Percentiles rank a stretch among this genome's conserved stretches.
These are phyloP conservation scores for Pythium myriotylum DNA, from an alignment of 352 stramenopile species.

Conservation along the genomic window DNA sequence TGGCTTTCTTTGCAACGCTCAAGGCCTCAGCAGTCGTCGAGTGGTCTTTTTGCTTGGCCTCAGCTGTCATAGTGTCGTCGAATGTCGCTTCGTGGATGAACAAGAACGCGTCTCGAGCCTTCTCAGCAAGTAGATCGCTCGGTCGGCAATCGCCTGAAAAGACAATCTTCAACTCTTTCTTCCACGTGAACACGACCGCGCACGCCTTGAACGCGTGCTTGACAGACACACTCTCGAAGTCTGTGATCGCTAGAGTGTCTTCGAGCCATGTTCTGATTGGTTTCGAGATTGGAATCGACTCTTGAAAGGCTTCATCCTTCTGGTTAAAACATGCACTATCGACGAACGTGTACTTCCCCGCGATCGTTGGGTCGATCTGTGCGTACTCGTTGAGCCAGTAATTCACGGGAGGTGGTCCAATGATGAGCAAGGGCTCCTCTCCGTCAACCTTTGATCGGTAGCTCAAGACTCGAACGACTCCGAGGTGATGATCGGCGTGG, in stretches of 20 bases:
- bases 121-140: conserved; percentile 62
- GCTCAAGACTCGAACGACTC: conserved; percentile 90
- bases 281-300: conserved; percentile 37
- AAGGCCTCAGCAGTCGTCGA: conserved; percentile 94
- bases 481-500: conserved; percentile 97
- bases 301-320: conserved; percentile 37
- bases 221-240: conserved; percentile 72
- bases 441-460: conserved; percentile 39
- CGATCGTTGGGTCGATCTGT: conserved; percentile 72
- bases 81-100: conserved; percentile 99
- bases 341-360: conserved; percentile 87
- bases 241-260: conserved; percentile 43
- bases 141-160: conserved; percentile 96
- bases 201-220: conserved; percentile 92
- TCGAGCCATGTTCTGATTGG: conserved; percentile 43
- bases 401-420: conserved; percentile 89
- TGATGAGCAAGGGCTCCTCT: conserved; percentile 83
- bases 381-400: conserved; percentile 94
- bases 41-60: conserved; percentile 95
- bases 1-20: conserved; percentile 59
- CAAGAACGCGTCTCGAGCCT: conserved; percentile 73
- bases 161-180: conserved; percentile 76
- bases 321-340: conserved; percentile 88
- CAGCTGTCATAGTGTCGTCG: conserved; percentile 91
- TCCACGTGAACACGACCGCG: conserved; percentile 83